These are phyloP conservation scores for Neckera pumila DNA, from an alignment of 225 moss, liverwort and hornwort species.

Conservation along the genomic window DNA sequence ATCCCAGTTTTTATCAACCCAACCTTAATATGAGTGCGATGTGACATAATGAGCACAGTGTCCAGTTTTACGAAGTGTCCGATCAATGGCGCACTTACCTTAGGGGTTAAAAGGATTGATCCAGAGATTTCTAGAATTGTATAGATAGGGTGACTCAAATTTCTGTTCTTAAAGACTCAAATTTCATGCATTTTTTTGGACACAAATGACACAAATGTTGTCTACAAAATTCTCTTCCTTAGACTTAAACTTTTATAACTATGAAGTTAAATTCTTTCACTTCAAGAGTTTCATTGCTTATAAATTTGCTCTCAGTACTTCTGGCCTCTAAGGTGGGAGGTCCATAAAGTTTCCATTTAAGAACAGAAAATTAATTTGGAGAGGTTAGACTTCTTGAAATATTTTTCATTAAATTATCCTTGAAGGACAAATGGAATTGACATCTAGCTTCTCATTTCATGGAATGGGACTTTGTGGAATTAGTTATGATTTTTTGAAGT, in stretches of 20 bases:
- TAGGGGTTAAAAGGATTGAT: neutral
- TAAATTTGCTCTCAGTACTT: neutral
- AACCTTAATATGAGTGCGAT: too few relatives aligned
- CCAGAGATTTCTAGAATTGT: accelerated
- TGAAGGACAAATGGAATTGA: too few relatives aligned
- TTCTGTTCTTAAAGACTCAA: accelerated
- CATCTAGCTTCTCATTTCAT: too few relatives aligned
- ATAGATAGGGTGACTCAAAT: neutral
- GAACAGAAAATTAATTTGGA: accelerated
- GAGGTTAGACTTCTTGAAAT: neutral
- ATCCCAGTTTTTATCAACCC: too few relatives aligned
- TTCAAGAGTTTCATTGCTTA: neutral
- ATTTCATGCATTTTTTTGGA: neutral
- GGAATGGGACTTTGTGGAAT: neutral
- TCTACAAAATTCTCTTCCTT: neutral
- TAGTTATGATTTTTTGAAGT: neutral
- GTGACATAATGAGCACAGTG: too few relatives aligned
- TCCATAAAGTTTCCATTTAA: too few relatives aligned
- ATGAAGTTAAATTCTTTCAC: neutral
- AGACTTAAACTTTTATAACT: neutral
- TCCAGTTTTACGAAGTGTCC: too few relatives aligned
- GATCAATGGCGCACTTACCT: too few relatives aligned
- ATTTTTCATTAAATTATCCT: too few relatives aligned
- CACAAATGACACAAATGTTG: accelerated
- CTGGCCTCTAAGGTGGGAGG: neutral